Base-by-base conservation (phyloP, 306 rosid genomes). In the Hylodesmum podocarpum region DNA sequence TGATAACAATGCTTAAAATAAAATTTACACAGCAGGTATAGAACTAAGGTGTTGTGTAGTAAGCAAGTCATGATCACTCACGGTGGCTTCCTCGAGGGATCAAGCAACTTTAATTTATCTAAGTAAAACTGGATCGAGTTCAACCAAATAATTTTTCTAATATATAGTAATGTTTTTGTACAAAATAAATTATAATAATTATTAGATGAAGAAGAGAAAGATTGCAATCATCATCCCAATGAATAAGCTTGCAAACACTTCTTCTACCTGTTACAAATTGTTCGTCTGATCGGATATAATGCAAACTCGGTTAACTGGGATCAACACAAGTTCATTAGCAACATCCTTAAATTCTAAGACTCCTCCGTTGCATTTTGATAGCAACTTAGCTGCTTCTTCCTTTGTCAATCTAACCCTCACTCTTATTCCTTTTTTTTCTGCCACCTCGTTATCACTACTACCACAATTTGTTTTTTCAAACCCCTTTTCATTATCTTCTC, bases 391-490 rank as follows among this genome's bases (percentile, higher is more conserved):
- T 0, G 96, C 97, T 81, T 92, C 90, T 85, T 88, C 73, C 76
- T 87, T 92, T 49, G 97, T 89, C 93, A 92, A 78, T 81, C 27
- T 85, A 1, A 92, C 69, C 66, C 81, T 92, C 47, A 92, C 88
- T 79, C 90, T 88, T 14, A 88, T 68, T 12, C 78, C 79, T 15
- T 37, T 82, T 34, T 70, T 68, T 33, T 79, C 75, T 37, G 65
- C 67, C 1, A 21, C 27, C 8, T 47, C 57, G 29, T 44, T 28
- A 43, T 22, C 16, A 59, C 1, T 11, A 59, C 1, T 11, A 40
- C 2, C 15, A 53, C 71, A 15, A 8, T 29, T 76, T 16, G 24
- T 57, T 59, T 47, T 54, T 15, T 6, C 51, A 59, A 2, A 12
- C 0, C 44, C 51, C 66, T 78, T n/a, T n/a, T 59, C 79, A 16